These are phyloP conservation scores for Diutina neorugosa DNA, from an alignment of 1,139 yeast genomes.

Conservation along the genomic window DNA sequence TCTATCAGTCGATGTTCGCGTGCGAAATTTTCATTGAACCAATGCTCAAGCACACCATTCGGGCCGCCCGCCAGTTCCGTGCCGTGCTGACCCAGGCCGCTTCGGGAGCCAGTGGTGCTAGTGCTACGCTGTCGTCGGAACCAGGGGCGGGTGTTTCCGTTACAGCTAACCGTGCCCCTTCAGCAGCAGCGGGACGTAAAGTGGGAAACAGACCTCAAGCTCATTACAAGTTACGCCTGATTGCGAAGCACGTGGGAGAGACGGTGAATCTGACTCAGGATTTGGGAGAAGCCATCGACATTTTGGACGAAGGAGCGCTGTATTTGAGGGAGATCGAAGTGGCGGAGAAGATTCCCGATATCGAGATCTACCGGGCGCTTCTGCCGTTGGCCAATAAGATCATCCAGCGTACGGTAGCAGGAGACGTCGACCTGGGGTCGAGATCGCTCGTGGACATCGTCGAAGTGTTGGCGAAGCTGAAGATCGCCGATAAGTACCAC, in stretches of 20 bases:
- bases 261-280: constrained; percentile 14
- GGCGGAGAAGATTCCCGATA: constrained; percentile 19
- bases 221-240: constrained; percentile 22
- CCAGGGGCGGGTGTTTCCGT: background rate
- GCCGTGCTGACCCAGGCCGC: background rate
- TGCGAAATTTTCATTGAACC: background rate
- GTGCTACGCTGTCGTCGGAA: background rate
- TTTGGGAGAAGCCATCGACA: constrained; percentile 21
- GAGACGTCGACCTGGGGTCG: constrained; percentile 9
- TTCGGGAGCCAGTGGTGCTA: background rate
- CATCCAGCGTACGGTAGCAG: constrained; percentile 12
- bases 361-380: constrained; percentile 16
- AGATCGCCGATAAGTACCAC: constrained; percentile 23
- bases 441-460: constrained; percentile 15
- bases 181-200: background rate
- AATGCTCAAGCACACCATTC: background rate
- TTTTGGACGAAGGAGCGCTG: constrained; percentile 31
- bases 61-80: background rate
- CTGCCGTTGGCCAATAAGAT: constrained; percentile 16
- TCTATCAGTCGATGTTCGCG: background rate
- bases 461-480: constrained; percentile 16
- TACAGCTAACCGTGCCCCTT: constrained; percentile 4
- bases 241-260: constrained; percentile 19
- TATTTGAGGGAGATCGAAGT: constrained; percentile 28
- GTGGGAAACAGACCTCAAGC: background rate